These are phyloP conservation scores for Beta macrorhiza DNA, from an alignment of 179 eudicot genomes.

Conservation along the genomic window DNA sequence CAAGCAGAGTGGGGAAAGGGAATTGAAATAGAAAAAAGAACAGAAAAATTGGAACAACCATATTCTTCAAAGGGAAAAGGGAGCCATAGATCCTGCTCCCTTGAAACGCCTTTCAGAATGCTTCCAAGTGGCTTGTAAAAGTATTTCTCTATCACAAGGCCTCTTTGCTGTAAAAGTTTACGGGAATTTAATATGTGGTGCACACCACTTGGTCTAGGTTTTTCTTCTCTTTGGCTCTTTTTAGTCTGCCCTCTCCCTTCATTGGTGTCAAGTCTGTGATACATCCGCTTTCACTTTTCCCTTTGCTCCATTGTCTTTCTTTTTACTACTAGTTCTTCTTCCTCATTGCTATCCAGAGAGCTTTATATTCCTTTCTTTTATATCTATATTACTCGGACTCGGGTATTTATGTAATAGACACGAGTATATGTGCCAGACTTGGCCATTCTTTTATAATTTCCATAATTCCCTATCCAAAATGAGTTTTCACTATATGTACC, in stretches of 20 bases:
- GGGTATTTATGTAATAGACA: too few species aligned
- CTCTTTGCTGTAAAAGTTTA: not conserved
- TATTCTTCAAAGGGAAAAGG: not conserved
- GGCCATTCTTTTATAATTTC: too few species aligned
- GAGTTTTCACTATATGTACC: too few species aligned
- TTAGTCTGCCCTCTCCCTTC: not conserved
- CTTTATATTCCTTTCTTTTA: not conserved
- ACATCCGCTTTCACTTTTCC: not conserved
- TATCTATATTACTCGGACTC: not conserved
- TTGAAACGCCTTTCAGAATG: not conserved
- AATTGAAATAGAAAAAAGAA: not conserved
- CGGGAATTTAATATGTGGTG: not conserved
- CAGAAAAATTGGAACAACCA: not conserved
- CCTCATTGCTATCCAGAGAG: not conserved
- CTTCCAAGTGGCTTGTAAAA: not conserved
- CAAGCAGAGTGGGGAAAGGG: not conserved
- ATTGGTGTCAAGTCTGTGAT: not conserved
- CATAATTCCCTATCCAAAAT: too few species aligned
- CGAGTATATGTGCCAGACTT: too few species aligned
- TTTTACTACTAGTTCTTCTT: not conserved
- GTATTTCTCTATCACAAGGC: not conserved
- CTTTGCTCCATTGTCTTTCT: not conserved
- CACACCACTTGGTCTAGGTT: not conserved
- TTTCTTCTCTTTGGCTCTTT: not conserved
- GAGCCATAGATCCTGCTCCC: not conserved